These are phyloP conservation scores for Spergularia marina DNA, from an alignment of 148 eudicot species.

Conservation along the genomic window DNA sequence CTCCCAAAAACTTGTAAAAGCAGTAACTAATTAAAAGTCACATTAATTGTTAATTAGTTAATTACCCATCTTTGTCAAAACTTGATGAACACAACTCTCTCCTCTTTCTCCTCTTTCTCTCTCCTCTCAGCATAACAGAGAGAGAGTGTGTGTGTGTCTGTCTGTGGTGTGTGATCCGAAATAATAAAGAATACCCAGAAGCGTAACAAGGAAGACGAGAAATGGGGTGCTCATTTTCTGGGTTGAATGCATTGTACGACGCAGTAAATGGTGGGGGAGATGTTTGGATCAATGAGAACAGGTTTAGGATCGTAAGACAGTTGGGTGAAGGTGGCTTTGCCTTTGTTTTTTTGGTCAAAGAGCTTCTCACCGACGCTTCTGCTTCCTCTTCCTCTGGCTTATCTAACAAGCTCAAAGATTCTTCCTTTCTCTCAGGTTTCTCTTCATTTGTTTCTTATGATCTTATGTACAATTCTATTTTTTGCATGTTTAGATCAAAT, in stretches of 20 bases:
- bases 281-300: slow-evolving; percentile 95
- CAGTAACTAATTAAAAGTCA: too few relatives aligned
- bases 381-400: slow-evolving; percentile 47
- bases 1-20: too few relatives aligned
- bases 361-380: slow-evolving; percentile 52
- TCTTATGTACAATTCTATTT: background rate
- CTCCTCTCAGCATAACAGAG: background rate
- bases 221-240: slow-evolving; percentile 98
- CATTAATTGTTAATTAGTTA: background rate
- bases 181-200: background rate
- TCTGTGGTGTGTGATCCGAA: slow-evolving; percentile 15
- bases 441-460: background rate
- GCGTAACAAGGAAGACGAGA: background rate
- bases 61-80: background rate
- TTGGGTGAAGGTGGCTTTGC: slow-evolving; percentile 98
- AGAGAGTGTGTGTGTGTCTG: background rate
- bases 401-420: slow-evolving; percentile 66
- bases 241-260: slow-evolving; percentile 86
- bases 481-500: background rate
- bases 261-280: slow-evolving; percentile 84
- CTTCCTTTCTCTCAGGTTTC: slow-evolving; percentile 78
- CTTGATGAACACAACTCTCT: too few relatives aligned
- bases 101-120: background rate
- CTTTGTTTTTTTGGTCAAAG: slow-evolving; percentile 85
- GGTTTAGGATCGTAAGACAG: slow-evolving; percentile 71